Conservation (phyloP, 345 rosid species). For the Populus euphratica region DNA sequence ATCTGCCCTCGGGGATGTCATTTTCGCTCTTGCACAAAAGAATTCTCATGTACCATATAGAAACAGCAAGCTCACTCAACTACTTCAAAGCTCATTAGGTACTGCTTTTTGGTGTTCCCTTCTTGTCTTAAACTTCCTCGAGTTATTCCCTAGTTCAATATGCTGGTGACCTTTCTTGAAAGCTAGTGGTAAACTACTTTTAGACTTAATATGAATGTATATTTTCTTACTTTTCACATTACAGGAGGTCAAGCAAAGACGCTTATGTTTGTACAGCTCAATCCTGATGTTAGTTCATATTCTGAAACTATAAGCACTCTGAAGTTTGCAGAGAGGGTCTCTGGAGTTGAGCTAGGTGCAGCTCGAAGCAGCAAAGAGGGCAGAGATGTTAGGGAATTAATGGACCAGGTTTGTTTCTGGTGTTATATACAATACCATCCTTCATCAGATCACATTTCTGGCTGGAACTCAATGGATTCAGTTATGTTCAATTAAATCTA, state of each 20-base stretch:
- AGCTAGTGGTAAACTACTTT: not conserved
- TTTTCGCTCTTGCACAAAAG: constrained; percentile 85
- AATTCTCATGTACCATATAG: constrained; percentile 84
- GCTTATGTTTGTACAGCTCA: constrained; percentile 93
- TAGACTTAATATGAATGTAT: constrained; percentile 1
- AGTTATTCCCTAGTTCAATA: not conserved
- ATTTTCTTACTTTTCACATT: constrained; percentile 6
- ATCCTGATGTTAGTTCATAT: constrained; percentile 73
- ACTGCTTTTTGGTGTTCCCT: not conserved
- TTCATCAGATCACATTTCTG: not conserved
- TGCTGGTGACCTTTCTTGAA: not conserved
- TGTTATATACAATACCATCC: not conserved
- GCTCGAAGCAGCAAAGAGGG: constrained; percentile 84
- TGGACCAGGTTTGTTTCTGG: constrained; percentile 65
- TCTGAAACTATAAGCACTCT: constrained; percentile 77
- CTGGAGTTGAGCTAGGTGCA: constrained; percentile 95
- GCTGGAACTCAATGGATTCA: not conserved
- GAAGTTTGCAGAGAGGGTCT: constrained; percentile 95
- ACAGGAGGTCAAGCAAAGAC: constrained; percentile 98
- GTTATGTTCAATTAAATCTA: not conserved
- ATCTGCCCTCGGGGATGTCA: constrained; percentile 92
- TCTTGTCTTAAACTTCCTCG: not conserved
- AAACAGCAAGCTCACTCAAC: constrained; percentile 97
- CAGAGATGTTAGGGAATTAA: constrained; percentile 69
- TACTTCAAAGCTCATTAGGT: constrained; percentile 89